Conservation (phyloP, 106 monocot genomes). For the Xerophyta viscosa region DNA sequence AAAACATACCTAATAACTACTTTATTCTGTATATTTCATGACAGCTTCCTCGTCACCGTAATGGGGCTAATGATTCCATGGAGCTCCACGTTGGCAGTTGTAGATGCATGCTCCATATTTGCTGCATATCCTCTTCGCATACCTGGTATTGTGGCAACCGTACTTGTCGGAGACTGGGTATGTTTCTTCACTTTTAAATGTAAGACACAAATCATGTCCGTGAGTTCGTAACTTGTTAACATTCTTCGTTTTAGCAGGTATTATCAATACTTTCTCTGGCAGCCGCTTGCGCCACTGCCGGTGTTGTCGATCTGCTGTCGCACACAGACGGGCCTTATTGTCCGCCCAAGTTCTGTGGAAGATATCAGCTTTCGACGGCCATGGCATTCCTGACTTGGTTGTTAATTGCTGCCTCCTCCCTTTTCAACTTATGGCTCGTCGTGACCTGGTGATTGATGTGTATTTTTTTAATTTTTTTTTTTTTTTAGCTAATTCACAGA, state of each 20-base stretch:
- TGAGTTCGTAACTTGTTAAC: not conserved
- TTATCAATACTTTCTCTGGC: slow-evolving; percentile 71
- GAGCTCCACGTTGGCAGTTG: slow-evolving; percentile 61
- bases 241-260: slow-evolving; percentile 25
- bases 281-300: slow-evolving; percentile 53
- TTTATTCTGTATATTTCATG: slow-evolving; percentile 4
- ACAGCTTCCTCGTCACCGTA: slow-evolving; percentile 82
- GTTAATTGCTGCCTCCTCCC: slow-evolving; percentile 60
- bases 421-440: slow-evolving; percentile 67
- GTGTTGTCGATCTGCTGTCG: slow-evolving; percentile 55
- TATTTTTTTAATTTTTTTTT: slow-evolving; percentile 1
- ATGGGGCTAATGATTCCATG: slow-evolving; percentile 94
- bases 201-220: too few species aligned
- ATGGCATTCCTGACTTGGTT: slow-evolving; percentile 88
- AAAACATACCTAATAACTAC: too few species aligned
- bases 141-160: slow-evolving; percentile 55
- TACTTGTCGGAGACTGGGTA: slow-evolving; percentile 78
- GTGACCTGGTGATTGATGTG: slow-evolving; percentile 40
- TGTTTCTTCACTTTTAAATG: not conserved
- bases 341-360: slow-evolving; percentile 47
- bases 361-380: slow-evolving; percentile 72
- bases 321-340: slow-evolving; percentile 26
- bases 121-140: slow-evolving; percentile 44
- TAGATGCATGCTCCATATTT: slow-evolving; percentile 63
- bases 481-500: too few species aligned